phyloP scores from a whole-genome alignment of 768 basidiomycete genomes.

The Suillus brevipes region DNA sequence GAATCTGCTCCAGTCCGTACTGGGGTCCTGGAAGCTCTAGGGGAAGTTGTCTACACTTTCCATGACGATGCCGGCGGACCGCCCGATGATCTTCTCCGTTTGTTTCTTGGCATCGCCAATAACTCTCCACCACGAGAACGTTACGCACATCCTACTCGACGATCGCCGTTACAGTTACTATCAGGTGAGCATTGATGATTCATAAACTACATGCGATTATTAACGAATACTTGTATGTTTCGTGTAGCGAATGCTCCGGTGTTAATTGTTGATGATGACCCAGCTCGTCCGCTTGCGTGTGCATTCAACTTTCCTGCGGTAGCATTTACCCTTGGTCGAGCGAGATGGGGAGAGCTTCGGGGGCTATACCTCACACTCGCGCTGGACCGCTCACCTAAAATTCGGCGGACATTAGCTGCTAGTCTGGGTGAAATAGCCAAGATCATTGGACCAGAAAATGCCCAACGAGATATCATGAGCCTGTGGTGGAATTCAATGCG shows the following conservation, averaged over 20 bases:
- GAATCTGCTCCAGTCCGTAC: constrained; percentile 66
- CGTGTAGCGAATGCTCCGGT: constrained; percentile 27
- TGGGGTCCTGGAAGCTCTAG: constrained; percentile 82
- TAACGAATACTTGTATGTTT: constrained; percentile 12
- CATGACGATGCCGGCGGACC: constrained; percentile 59
- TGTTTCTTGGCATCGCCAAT: constrained; percentile 70
- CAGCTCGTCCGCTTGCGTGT: constrained; percentile 72
- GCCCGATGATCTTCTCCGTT: constrained; percentile 68
- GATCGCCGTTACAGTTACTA: constrained; percentile 17
- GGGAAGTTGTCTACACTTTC: constrained; percentile 88
- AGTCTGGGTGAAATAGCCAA: constrained; percentile 87
- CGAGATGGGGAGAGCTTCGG: constrained; percentile 74
- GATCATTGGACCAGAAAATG: constrained; percentile 73
- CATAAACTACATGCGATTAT: neutral
- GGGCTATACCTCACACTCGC: constrained; percentile 67
- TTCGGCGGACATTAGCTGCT: constrained; percentile 81
- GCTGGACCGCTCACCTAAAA: constrained; percentile 56
- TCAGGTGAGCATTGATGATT: constrained; percentile 13
- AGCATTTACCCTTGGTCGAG: constrained; percentile 72
- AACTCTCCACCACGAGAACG: constrained; percentile 41
- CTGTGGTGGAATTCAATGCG: constrained; percentile 67
- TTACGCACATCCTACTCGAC: constrained; percentile 26
- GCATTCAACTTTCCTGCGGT: constrained; percentile 94
- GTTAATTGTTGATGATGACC: constrained; percentile 59
- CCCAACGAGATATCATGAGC: constrained; percentile 65